Percentiles rank a stretch among this genome's conserved stretches.
These are phyloP conservation scores for Groenewaldozyma tartarivorans DNA, from an alignment of 805 yeast species.

Conservation along the genomic window DNA sequence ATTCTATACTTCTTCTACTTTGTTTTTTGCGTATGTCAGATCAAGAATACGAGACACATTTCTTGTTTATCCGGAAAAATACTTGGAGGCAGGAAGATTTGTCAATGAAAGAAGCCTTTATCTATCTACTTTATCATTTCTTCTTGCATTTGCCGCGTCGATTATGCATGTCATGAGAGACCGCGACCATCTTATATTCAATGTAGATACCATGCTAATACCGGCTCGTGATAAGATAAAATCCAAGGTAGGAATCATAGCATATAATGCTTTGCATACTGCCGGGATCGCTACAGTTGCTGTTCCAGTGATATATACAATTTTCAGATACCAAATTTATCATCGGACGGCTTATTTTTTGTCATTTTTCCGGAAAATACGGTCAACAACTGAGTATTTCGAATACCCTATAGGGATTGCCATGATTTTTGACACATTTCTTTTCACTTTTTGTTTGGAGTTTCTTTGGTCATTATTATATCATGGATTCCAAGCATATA, in stretches of 20 bases:
- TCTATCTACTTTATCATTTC: not conserved
- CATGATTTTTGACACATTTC: slow-evolving; percentile 8
- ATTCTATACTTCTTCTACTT: slow-evolving; percentile 3
- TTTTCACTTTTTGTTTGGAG: slow-evolving; percentile 14
- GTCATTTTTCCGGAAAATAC: slow-evolving; percentile 5
- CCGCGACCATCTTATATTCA: slow-evolving; percentile 10
- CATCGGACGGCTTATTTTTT: slow-evolving; percentile 7
- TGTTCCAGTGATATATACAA: slow-evolving; percentile 13
- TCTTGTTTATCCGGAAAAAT: not conserved
- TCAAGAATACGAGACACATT: slow-evolving; percentile 6
- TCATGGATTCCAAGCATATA: slow-evolving; percentile 23
- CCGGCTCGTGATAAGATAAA: not conserved
- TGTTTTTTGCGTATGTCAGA: slow-evolving; percentile 6
- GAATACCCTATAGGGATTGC: slow-evolving; percentile 14
- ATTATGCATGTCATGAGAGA: slow-evolving; percentile 8
- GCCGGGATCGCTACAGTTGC: slow-evolving; percentile 7
- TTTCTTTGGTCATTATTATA: slow-evolving; percentile 22
- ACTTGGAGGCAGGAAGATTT: not conserved
- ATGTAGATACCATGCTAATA: not conserved
- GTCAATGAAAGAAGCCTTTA: slow-evolving; percentile 5
- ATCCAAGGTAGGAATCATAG: not conserved
- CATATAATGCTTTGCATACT: not conserved
- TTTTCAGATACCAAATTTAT: slow-evolving; percentile 14
- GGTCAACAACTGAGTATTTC: not conserved
- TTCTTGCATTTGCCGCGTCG: slow-evolving; percentile 5